These are phyloP conservation scores for Pterocarpus santalinus DNA, from an alignment of 306 rosid genomes.

Conservation along the genomic window DNA sequence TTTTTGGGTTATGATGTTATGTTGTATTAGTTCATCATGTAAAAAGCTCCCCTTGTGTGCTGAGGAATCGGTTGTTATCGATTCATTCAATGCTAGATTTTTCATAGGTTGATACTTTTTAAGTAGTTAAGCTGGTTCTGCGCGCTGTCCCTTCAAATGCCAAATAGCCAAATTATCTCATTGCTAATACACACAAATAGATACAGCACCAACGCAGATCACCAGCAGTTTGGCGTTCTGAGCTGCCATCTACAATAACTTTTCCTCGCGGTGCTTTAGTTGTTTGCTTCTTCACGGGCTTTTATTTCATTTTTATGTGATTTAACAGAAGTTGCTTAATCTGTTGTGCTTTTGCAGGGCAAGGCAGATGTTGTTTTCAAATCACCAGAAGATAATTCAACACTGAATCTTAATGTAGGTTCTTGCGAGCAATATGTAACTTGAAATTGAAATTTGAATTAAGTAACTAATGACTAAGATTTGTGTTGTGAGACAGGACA, in stretches of 20 bases:
- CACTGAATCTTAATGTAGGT: slow-evolving; percentile 79
- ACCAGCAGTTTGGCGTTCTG: background rate
- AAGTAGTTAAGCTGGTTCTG: background rate
- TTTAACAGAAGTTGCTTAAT: slow-evolving; percentile 5
- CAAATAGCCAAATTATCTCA: background rate
- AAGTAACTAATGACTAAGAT: slow-evolving; percentile 20
- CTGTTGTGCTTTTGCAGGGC: slow-evolving; percentile 60
- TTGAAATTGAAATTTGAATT: slow-evolving; percentile 37
- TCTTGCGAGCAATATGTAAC: background rate
- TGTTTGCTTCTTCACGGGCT: slow-evolving; percentile 25
- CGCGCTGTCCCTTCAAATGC: background rate
- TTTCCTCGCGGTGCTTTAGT: slow-evolving; percentile 19
- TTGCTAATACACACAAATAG: background rate
- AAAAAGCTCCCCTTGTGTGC: background rate
- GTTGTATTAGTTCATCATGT: slow-evolving; percentile 3
- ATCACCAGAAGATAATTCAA: slow-evolving; percentile 70
- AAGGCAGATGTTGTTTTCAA: slow-evolving; percentile 88
- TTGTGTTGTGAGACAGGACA: slow-evolving; percentile 66
- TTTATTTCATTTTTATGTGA: slow-evolving; percentile 6
- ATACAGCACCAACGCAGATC: background rate
- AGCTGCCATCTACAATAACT: background rate
- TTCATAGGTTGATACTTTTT: background rate
- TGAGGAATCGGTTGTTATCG: background rate
- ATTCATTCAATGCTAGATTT: background rate
- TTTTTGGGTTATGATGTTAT: background rate